These are phyloP conservation scores for Aspergillus saccharolyticus DNA, from an alignment of 495 filamentous ascomycete genomes.

Conservation along the genomic window DNA sequence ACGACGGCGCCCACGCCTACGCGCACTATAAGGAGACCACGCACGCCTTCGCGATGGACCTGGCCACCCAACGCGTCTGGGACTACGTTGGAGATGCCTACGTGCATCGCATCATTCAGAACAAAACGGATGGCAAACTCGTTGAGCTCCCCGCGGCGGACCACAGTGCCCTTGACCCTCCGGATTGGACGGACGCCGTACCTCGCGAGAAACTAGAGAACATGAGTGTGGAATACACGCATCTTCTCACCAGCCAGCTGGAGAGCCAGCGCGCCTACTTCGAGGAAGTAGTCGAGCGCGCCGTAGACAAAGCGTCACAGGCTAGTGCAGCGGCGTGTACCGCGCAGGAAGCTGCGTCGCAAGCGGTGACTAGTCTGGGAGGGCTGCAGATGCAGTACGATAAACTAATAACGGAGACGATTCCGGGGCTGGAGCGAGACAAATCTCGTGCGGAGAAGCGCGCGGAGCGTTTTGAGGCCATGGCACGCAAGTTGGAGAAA, in stretches of 20 bases:
- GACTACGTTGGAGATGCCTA: conserved; percentile 94
- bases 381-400: conserved; percentile 52
- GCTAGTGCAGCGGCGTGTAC: conserved; percentile 61
- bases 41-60: conserved; percentile 89
- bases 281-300: conserved; percentile 86
- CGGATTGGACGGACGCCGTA: conserved; percentile 62
- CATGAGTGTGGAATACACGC: conserved; percentile 90
- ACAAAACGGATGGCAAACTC: conserved; percentile 81
- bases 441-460: conserved; percentile 60
- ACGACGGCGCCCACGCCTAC: conserved; percentile 90
- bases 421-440: conserved; percentile 66
- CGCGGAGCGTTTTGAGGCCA: conserved; percentile 63
- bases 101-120: conserved; percentile 90
- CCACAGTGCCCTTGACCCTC: conserved; percentile 39
- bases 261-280: conserved; percentile 92
- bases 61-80: conserved; percentile 92
- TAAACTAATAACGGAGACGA: conserved; percentile 49
- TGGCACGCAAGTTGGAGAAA: conserved; percentile 71
- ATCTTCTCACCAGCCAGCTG: conserved; percentile 84
- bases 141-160: conserved; percentile 68
- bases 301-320: conserved; percentile 81
- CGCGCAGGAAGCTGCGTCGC: conserved; percentile 50
- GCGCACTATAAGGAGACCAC: conserved; percentile 84
- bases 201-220: conserved; percentile 87
- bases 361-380: conserved; percentile 47